phyloP scores from a whole-genome alignment of 2,329 filamentous ascomycete species.

The Septoria linicola region DNA sequence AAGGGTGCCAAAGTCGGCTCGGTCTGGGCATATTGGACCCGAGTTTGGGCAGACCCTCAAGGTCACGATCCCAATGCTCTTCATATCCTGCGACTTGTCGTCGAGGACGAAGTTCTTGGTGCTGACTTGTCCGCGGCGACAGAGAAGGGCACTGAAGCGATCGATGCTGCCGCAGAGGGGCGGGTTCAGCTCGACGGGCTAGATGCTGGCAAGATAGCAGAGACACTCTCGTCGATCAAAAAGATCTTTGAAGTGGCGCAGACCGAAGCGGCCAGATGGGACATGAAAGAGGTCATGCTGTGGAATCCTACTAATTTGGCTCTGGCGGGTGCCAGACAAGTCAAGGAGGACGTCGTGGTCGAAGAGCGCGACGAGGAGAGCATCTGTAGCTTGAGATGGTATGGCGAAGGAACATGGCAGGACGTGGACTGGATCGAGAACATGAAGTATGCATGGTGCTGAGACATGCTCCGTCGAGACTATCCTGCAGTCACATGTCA shows the following conservation, averaged over 20 bases:
- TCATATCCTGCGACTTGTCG: conserved; percentile 66
- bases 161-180: conserved; percentile 6
- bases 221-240: conserved; percentile 54
- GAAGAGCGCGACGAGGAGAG: conserved; percentile 62
- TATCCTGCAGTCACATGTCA: too few relatives aligned
- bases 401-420: conserved; percentile 52
- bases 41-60: conserved; percentile 61
- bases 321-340: conserved; percentile 42
- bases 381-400: conserved; percentile 72
- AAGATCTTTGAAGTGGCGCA: conserved; percentile 67
- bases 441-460: conserved; percentile 80
- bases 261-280: conserved; percentile 68
- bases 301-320: conserved; percentile 73
- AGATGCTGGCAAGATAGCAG: conserved; percentile 18
- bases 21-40: conserved; percentile 72
- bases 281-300: conserved; percentile 67
- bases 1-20: conserved; percentile 68
- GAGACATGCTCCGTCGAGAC: conserved; percentile 10
- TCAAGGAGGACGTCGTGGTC: conserved; percentile 53
- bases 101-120: conserved; percentile 55
- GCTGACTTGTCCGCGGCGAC: conserved; percentile 10
- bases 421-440: conserved; percentile 70
- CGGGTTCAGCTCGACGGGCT: conserved; percentile 21
- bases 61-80: conserved; percentile 62
- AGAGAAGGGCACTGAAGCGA: conserved; percentile 29